Conservation (phyloP, 2,329 filamentous ascomycete species). For the Hypoxylon sp. region DNA sequence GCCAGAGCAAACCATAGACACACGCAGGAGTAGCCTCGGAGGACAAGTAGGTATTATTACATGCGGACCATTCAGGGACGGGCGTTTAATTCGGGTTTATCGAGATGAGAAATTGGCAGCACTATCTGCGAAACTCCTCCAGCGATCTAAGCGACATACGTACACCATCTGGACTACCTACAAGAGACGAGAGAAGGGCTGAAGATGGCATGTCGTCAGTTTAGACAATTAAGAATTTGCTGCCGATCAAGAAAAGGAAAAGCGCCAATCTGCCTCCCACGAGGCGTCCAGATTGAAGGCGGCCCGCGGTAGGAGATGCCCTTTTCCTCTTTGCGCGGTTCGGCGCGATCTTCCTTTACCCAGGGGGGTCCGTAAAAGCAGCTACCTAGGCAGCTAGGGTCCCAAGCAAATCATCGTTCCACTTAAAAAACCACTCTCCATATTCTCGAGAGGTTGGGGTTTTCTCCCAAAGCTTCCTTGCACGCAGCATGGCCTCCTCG, state of each 20-base stretch:
- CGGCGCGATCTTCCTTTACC: constrained; percentile 40
- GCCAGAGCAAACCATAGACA: constrained; percentile 25
- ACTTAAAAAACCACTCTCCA: constrained; percentile 35
- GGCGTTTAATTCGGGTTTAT: constrained; percentile 43
- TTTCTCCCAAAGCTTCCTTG: constrained; percentile 24
- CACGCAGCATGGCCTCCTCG: constrained; percentile 29
- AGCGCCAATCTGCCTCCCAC: constrained; percentile 40
- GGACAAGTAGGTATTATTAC: constrained; percentile 37
- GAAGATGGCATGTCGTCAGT: constrained; percentile 42
- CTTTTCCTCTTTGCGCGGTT: constrained; percentile 36
- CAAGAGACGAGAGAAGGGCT: constrained; percentile 11
- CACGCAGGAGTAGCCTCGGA: constrained; percentile 33
- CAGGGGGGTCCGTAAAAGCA: constrained; percentile 3
- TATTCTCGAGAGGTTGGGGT: constrained; percentile 42
- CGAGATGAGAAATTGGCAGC: constrained; percentile 29
- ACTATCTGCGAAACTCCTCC: constrained; percentile 7
- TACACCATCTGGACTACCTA: constrained; percentile 1
- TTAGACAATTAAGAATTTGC: constrained; percentile 38
- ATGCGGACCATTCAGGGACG: constrained; percentile 36
- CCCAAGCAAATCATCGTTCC: constrained; percentile 43
- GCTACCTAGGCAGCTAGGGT: constrained; percentile 11
- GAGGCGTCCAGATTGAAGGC: constrained; percentile 41
- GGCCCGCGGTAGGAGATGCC: constrained; percentile 32
- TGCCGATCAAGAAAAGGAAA: constrained; percentile 40
- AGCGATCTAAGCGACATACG: constrained; percentile 4